Evolutionary conservation across 352 stramenopile genomes (phyloP).

Genomic region (Paralagenidium karlingii): DNA sequence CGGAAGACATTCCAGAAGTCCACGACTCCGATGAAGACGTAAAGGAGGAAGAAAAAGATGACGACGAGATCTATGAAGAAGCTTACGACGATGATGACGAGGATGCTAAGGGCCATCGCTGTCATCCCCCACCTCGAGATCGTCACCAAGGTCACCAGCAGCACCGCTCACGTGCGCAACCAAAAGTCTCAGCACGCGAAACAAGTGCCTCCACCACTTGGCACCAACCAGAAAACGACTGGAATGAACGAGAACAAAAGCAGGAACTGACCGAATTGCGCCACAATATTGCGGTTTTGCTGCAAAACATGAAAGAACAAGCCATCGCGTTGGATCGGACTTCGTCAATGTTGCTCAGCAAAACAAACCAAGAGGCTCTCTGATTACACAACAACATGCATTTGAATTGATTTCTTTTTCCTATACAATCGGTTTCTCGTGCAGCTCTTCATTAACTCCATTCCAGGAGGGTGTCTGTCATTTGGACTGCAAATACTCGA

Average conservation of each 20-base stretch:
- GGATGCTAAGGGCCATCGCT: conserved; percentile 2
- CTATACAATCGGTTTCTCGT: too few relatives aligned
- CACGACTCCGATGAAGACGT: conserved; percentile 13
- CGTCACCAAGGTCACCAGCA: too few relatives aligned
- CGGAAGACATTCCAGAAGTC: conserved; percentile 44
- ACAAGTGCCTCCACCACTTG: too few relatives aligned
- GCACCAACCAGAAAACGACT: conserved; percentile 23
- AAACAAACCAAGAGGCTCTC: too few relatives aligned
- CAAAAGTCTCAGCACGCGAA: too few relatives aligned
- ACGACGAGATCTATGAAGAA: conserved; percentile 9
- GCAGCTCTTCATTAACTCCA: too few relatives aligned
- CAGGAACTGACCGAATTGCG: conserved; percentile 47
- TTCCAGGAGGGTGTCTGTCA: conserved; percentile 9
- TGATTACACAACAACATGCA: too few relatives aligned
- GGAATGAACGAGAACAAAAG: conserved; percentile 40
- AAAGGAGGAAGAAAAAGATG: conserved; percentile 7
- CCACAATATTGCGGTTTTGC: conserved; percentile 47
- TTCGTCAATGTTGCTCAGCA: too few relatives aligned
- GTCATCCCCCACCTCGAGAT: too few relatives aligned
- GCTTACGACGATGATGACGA: background rate
- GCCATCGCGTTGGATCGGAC: conserved; percentile 29
- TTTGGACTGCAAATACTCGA: conserved; percentile 76
- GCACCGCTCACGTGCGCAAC: too few relatives aligned
- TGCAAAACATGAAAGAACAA: conserved; percentile 42
- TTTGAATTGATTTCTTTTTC: too few relatives aligned